These are phyloP conservation scores for Geosiphon pyriformis DNA, from an alignment of 192 early-diverging fungal species.

Conservation along the genomic window DNA sequence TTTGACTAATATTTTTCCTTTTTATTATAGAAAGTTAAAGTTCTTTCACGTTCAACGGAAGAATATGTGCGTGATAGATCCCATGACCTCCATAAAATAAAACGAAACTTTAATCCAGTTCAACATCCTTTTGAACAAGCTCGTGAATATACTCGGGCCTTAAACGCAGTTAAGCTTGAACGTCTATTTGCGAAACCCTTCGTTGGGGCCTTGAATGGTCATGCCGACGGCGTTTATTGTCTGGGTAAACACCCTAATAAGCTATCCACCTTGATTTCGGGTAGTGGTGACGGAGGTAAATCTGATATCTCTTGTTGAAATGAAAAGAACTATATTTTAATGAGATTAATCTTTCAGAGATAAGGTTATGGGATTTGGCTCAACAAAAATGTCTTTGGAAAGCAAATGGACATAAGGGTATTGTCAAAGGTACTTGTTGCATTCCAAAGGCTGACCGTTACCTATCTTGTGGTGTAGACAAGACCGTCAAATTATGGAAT, in stretches of 20 bases:
- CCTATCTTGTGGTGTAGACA: conserved; percentile 91
- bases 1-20: no score
- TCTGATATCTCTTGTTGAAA: conserved; percentile 8
- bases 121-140: conserved; percentile 94
- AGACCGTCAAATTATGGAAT: conserved; percentile 92
- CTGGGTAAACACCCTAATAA: conserved; percentile 91
- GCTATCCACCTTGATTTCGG: conserved; percentile 78
- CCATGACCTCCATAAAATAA: conserved; percentile 81
- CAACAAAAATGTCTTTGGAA: conserved; percentile 74
- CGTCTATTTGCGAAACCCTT: conserved; percentile 98
- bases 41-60: conserved; percentile 75
- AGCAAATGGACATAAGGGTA: conserved; percentile 71
- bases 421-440: conserved; percentile 80
- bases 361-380: conserved; percentile 86
- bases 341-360: conserved; percentile 47
- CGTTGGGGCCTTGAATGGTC: conserved; percentile 80
- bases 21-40: conserved; percentile 94
- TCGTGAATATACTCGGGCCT: conserved; percentile 90
- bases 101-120: conserved; percentile 82
- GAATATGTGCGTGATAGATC: conserved; percentile 77
- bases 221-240: conserved; percentile 92
- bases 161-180: conserved; percentile 91
- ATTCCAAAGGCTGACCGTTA: conserved; percentile 65
- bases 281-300: conserved; percentile 86
- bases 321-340: conserved; percentile 1